Evolutionary conservation across 1,284 basidiomycete species (phyloP), one percentile per base, ranked within the genome.

Genomic region (Leucoagaricus sp.): DNA sequence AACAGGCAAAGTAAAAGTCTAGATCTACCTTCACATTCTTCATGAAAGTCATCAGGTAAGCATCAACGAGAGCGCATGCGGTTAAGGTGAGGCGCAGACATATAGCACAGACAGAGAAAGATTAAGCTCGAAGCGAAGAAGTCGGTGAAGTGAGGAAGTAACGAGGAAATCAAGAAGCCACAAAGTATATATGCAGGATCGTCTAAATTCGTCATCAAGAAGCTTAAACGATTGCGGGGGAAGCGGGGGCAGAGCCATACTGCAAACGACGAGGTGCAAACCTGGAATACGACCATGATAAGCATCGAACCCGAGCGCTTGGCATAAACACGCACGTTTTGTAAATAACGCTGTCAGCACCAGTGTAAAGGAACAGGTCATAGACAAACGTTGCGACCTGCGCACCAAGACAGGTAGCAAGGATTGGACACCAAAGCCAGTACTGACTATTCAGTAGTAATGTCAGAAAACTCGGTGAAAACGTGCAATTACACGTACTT

Each of bases 381-480:
- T 75, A 77, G 10, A 75, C 49, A 19, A 70, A 49, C 1, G 68
- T 64, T 1, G 69, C 75, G 31, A 66, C 62, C 57, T 74, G 71
- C 2, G 69, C 74, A 6, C 75, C 75, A 4, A 69, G 26, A 23
- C 73, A 64, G 0, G 73, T 65, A 1, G 67, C 74, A 19, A 78
- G 62, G 19, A 77, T 66, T 6, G 77, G 75, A 33, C 74, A 73
- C 80, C 80, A 82, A 8, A 79, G 56, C 78, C 79, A 83, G 63
- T 82, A 83, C 64, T 77, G 74, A 53, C 69, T 70, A 33, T 61
- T 36, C 12, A 4, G 21, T 2, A 25, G 21, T 13, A 36, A 55
- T 62, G 26, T 45, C 1, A 25, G 57, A 61, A 48, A 59, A 34
- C 19, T 23, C 8, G 7, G 1, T 29, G 7, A 50, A 5, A 26